phyloP scores from a whole-genome alignment of 345 rosid genomes.

The Ailanthus altissimus region DNA sequence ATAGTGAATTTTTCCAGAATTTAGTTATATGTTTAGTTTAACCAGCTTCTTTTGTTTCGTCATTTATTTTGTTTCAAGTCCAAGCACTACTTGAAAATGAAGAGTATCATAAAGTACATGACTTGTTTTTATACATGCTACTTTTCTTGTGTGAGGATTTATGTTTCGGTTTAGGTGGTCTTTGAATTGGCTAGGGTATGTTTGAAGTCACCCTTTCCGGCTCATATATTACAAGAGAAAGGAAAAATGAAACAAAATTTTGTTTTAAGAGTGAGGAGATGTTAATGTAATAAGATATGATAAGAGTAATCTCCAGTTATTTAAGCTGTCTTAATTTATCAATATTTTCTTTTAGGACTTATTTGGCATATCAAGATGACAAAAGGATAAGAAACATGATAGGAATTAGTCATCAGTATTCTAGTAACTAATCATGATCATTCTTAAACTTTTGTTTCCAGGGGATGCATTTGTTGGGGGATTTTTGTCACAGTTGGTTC shows the following conservation, averaged over 20 bases:
- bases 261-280: background rate
- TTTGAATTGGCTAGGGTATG: background rate
- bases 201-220: no score
- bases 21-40: background rate
- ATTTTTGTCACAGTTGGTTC: constrained; percentile 81
- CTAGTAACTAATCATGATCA: background rate
- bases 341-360: background rate
- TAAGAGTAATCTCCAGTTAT: background rate
- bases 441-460: constrained; percentile 16
- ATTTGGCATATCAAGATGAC: background rate
- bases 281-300: no score
- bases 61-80: background rate
- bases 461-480: constrained; percentile 94
- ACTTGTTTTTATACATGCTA: background rate
- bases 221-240: no score
- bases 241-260: background rate
- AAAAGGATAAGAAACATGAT: background rate
- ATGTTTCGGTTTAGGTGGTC: background rate
- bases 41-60: background rate
- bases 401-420: background rate
- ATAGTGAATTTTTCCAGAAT: background rate
- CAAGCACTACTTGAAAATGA: background rate
- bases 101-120: background rate
- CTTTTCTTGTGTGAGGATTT: background rate
- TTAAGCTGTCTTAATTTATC: background rate